Evolutionary conservation across 2,329 filamentous ascomycete species (phyloP).

Genomic region (Xylariales sp.): DNA sequence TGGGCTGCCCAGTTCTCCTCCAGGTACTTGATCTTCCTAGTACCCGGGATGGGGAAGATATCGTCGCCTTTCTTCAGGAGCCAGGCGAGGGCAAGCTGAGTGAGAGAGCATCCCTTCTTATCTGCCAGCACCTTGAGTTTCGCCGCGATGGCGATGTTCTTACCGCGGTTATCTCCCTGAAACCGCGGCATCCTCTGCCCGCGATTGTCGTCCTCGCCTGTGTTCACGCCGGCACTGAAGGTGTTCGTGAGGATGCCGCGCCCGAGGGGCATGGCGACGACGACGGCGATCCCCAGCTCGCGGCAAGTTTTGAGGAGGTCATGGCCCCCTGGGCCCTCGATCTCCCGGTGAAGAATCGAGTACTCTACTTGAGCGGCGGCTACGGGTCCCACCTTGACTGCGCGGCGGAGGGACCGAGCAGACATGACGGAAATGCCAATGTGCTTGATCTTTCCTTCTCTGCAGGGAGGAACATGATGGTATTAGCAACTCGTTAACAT

Average conservation of each 20-base stretch:
- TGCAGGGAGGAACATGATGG: too few species aligned
- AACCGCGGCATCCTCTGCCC: constrained; percentile 33
- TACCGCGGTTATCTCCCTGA: constrained; percentile 40
- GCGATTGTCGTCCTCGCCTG: constrained; percentile 26
- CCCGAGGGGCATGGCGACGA: constrained; percentile 36
- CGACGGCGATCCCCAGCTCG: constrained; percentile 39
- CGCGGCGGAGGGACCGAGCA: constrained; percentile 43
- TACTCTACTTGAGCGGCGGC: constrained; percentile 51
- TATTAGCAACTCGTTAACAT: background rate
- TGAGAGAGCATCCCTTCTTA: constrained; percentile 34
- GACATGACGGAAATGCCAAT: constrained; percentile 47
- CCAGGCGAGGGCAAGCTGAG: constrained; percentile 56
- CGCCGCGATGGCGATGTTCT: constrained; percentile 35
- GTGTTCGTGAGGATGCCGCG: constrained; percentile 37
- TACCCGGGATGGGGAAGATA: constrained; percentile 34
- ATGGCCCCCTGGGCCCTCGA: constrained; percentile 33
- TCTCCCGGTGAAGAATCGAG: constrained; percentile 42
- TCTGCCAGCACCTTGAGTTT: constrained; percentile 20
- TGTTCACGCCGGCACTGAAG: constrained; percentile 33
- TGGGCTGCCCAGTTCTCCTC: constrained; percentile 27
- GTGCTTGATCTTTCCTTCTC: constrained; percentile 48
- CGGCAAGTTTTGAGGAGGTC: constrained; percentile 37
- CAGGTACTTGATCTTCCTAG: constrained; percentile 28
- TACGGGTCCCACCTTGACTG: constrained; percentile 42
- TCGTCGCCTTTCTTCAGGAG: constrained; percentile 41